Conservation (phyloP, 768 basidiomycete genomes). For the Lentinula detonsa region DNA sequence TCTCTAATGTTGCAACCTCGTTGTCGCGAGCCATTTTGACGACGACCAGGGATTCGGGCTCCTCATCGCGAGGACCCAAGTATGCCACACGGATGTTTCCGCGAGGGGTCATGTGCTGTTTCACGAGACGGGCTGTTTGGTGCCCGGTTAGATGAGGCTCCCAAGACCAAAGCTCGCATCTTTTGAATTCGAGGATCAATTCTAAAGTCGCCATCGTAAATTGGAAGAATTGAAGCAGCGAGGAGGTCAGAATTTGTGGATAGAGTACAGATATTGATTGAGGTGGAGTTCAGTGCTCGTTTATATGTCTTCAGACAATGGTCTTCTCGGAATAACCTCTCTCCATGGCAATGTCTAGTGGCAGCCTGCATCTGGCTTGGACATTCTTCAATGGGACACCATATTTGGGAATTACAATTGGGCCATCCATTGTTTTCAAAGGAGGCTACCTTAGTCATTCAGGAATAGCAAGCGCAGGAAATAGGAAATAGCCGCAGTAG, state of each 20-base stretch:
- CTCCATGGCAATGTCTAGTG: neutral
- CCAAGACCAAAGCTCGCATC: constrained; percentile 24
- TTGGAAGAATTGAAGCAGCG: neutral
- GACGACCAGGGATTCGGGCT: constrained; percentile 12
- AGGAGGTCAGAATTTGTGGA: neutral
- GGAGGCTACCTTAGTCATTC: neutral
- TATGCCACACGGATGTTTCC: neutral
- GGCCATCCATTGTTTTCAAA: neutral
- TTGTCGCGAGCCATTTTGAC: constrained; percentile 26
- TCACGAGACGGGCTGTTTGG: constrained; percentile 15
- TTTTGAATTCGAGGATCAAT: constrained; percentile 17
- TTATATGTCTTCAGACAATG: neutral
- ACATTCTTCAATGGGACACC: neutral
- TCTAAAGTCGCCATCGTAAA: constrained; percentile 18
- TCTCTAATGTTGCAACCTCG: constrained; percentile 18
- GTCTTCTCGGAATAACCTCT: neutral
- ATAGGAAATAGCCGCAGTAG: neutral
- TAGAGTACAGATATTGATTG: neutral
- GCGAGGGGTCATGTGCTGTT: neutral
- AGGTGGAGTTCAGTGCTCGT: neutral
- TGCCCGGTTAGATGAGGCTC: constrained; percentile 10
- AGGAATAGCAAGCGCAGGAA: neutral
- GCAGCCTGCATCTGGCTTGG: neutral
- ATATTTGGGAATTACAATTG: neutral
- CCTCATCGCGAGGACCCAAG: neutral